Conservation (phyloP, 768 basidiomycete species). For the Rhodotorula graminis region DNA sequence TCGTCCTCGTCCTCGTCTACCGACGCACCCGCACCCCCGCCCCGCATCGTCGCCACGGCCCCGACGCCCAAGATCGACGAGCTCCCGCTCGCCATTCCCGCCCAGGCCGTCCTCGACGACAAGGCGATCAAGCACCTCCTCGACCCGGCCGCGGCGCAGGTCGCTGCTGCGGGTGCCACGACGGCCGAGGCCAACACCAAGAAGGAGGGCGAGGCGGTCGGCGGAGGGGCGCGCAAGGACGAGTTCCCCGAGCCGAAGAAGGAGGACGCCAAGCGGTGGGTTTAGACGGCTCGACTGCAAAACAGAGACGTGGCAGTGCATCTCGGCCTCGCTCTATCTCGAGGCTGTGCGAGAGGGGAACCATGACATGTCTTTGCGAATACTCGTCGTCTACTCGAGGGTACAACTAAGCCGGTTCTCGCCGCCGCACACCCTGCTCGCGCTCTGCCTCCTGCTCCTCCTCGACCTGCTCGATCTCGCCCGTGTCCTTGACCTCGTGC, state of each 20-base stretch:
- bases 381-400: too few relatives aligned
- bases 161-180: conserved; percentile 14
- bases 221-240: neutral
- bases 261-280: neutral
- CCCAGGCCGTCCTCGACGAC: conserved; percentile 24
- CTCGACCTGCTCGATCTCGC: neutral
- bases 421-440: too few relatives aligned
- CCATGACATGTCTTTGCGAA: too few relatives aligned
- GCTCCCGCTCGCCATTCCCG: conserved; percentile 14
- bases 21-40: neutral
- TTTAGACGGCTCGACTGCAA: neutral
- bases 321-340: too few relatives aligned
- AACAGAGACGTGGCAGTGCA: too few relatives aligned
- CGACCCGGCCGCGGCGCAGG: conserved; percentile 28
- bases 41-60: conserved; percentile 1
- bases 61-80: conserved; percentile 11
- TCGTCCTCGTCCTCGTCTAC: neutral
- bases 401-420: too few relatives aligned
- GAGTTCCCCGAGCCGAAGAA: neutral
- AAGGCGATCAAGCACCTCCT: conserved; percentile 23
- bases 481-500: neutral
- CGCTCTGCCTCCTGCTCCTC: too few relatives aligned
- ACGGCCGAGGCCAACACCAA: neutral
- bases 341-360: too few relatives aligned
- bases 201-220: conserved; percentile 4